Evolutionary conservation across 768 basidiomycete species (phyloP).

Genomic region (Termitomyces sp.): DNA sequence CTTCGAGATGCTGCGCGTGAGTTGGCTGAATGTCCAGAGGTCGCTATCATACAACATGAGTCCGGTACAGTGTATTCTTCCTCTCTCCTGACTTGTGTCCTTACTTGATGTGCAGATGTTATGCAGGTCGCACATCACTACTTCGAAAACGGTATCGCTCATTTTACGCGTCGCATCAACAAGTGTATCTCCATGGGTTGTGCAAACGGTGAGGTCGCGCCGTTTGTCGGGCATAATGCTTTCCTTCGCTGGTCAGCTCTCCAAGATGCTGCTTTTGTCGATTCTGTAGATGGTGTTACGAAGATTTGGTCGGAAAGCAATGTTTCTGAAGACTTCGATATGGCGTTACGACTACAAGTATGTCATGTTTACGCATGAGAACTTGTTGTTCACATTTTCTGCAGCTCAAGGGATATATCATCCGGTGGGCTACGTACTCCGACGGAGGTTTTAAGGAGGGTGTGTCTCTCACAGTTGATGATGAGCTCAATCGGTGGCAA

Average conservation of each 20-base stretch:
- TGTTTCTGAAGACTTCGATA: slow-evolving; percentile 82
- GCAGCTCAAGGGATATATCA: slow-evolving; percentile 61
- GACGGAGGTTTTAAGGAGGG: slow-evolving; percentile 88
- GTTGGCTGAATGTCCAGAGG: slow-evolving; percentile 73
- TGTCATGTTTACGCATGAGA: slow-evolving; percentile 1
- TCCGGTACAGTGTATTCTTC: slow-evolving; percentile 43
- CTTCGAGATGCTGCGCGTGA: slow-evolving; percentile 88
- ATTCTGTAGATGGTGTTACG: slow-evolving; percentile 54
- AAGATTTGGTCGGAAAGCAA: slow-evolving; percentile 84
- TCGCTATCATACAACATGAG: slow-evolving; percentile 88
- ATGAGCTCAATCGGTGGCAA: slow-evolving; percentile 91
- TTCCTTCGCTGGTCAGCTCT: slow-evolving; percentile 88
- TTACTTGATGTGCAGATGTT: slow-evolving; percentile 45
- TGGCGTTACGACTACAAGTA: slow-evolving; percentile 63
- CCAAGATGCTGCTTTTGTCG: slow-evolving; percentile 78
- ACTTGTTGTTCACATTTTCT: background rate
- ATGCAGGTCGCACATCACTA: slow-evolving; percentile 89
- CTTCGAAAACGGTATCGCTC: slow-evolving; percentile 87
- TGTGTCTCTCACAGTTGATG: slow-evolving; percentile 83
- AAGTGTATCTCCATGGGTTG: slow-evolving; percentile 75
- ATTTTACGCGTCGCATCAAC: slow-evolving; percentile 86
- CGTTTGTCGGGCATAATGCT: slow-evolving; percentile 85
- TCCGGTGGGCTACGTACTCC: slow-evolving; percentile 84
- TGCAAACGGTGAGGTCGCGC: slow-evolving; percentile 78
- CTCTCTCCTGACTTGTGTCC: background rate